Percentiles rank a stretch among this genome's conserved stretches.
Conservation (phyloP, 2,329 filamentous ascomycete genomes). For the Xylariales sp. region DNA sequence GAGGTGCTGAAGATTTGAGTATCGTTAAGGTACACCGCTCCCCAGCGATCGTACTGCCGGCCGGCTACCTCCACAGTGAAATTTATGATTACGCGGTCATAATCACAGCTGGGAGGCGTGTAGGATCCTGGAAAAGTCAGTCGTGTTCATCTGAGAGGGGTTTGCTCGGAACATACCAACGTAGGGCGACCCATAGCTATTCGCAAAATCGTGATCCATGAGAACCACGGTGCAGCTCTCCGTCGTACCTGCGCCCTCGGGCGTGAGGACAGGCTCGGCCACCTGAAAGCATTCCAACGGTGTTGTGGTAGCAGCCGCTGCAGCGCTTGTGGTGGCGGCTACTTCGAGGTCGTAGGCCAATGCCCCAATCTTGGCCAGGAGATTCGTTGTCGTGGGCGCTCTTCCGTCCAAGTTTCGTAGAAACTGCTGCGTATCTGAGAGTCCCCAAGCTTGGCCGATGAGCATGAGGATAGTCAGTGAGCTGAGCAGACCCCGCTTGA, state of each 20-base stretch:
- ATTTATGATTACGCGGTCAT: slow-evolving; percentile 39
- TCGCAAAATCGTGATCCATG: neutral
- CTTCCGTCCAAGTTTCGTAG: too few relatives aligned
- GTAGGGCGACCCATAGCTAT: neutral
- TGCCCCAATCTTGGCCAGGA: neutral
- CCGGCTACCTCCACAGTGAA: slow-evolving; percentile 69
- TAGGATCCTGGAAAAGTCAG: neutral
- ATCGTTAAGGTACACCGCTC: slow-evolving; percentile 70
- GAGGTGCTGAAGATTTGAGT: slow-evolving; percentile 80
- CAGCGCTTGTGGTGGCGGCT: neutral
- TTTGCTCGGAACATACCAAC: too few relatives aligned
- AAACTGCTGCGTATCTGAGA: too few relatives aligned
- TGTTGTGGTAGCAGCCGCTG: neutral
- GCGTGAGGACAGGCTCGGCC: neutral
- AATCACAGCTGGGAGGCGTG: neutral
- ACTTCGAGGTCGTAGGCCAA: neutral
- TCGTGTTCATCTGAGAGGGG: too few relatives aligned
- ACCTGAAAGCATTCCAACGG: neutral
- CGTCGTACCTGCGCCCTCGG: neutral
- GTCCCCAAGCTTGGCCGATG: too few relatives aligned
- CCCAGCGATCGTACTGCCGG: slow-evolving; percentile 72
- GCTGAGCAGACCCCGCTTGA: too few relatives aligned
- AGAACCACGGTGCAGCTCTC: neutral
- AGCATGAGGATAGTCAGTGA: too few relatives aligned
- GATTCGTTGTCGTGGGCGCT: too few relatives aligned